Evolutionary conservation across 2,329 filamentous ascomycete genomes (phyloP), one percentile per base, ranked within the genome.

Genomic region (Nakataea oryzae): DNA sequence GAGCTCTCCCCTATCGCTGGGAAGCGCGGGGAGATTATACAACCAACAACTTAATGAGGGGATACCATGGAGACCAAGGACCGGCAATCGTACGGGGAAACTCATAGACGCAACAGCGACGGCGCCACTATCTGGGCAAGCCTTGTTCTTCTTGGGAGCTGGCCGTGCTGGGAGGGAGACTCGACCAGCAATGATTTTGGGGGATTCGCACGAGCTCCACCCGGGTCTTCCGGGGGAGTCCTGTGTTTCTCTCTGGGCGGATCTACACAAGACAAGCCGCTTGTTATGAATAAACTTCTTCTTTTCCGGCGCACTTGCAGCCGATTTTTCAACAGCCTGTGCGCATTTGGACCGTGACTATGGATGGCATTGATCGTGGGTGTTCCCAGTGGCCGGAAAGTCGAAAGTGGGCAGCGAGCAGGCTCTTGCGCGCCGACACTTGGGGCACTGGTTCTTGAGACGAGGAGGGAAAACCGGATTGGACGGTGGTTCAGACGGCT

Each of bases 211-310:
- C 17, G 41, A 9, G 41, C 11, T n/a, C 21, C 21, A 50, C 41
- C 41, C 41, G 41, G 41, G 41, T 8, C 41, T 50, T 50, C 41
- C 41, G 41, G 41, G 41, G 21, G 41, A 50, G 41, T 7, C 41
- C 41, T 50, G 41, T 8, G 7, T 9, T 50, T 50, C 41, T 6
- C 56, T 58, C 56, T 58, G 56, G 21, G 56, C 56, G 29, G 56
- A 34, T 58, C 27, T 14, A 58, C 26, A 34, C 3, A 58, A 28
- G 27, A 6, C 17, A 50, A 50, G 13, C 26, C 13, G 29, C 56
- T 28, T 17, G 56, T 58, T 58, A 14, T 58, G 56, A 58, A 58
- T 58, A 58, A 13, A 58, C 29, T 58, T 56, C 54, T 56, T 56
- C 24, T 27, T 56, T 32, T 58, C 17, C 29, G 29, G 56, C 56